Evolutionary conservation across 139 green algal genomes (phyloP).

Genomic region (Picochlorum sp.): DNA sequence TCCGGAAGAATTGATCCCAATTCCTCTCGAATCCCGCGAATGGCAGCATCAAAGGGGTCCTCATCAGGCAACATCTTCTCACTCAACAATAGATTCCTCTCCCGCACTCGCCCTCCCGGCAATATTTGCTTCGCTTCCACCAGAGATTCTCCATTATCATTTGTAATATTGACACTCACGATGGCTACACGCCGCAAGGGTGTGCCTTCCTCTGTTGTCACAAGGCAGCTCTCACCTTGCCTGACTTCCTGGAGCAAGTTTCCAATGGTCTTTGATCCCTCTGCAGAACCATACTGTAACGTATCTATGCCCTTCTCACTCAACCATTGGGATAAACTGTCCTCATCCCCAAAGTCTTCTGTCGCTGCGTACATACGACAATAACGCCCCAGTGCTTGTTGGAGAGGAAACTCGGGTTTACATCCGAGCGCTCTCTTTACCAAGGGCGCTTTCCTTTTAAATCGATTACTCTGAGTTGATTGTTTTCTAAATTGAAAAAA

Average conservation of each 20-base stretch:
- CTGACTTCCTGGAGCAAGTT: slow-evolving; percentile 5
- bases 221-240: slow-evolving; percentile 7
- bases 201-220: not conserved
- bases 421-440: too few relatives aligned
- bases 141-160: slow-evolving; percentile 4
- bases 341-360: not conserved
- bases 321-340: slow-evolving; percentile 1
- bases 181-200: slow-evolving; percentile 1
- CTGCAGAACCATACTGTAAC: not conserved
- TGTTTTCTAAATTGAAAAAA: too few relatives aligned
- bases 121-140: slow-evolving; percentile 7
- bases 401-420: too few relatives aligned
- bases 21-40: slow-evolving; percentile 3
- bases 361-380: too few relatives aligned
- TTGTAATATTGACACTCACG: slow-evolving; percentile 10
- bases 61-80: slow-evolving; percentile 14
- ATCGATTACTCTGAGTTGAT: too few relatives aligned
- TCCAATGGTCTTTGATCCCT: slow-evolving; percentile 5
- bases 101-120: not conserved
- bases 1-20: slow-evolving; percentile 2
- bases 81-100: slow-evolving; percentile 1
- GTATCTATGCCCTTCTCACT: not conserved
- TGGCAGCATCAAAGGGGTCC: not conserved
- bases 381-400: too few relatives aligned
- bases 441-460: too few relatives aligned